Base-by-base conservation (phyloP, 495 filamentous ascomycete species). In the Geopyxis carbonaria region DNA sequence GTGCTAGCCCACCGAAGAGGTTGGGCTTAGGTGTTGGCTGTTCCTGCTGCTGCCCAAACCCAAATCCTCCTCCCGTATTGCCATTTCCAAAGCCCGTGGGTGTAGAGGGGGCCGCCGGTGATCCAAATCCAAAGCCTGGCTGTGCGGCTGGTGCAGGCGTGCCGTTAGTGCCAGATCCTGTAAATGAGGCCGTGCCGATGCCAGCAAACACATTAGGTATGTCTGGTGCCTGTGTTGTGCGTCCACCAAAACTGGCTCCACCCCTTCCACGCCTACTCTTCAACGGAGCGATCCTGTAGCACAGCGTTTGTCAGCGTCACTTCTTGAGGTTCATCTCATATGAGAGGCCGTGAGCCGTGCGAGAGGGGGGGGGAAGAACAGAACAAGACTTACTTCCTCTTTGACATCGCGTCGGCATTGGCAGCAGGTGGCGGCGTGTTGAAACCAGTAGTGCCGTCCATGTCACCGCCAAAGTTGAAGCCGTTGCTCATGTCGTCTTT, bases 121-220 rank as follows among this genome's bases (percentile, higher is more conserved):
- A 27, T 42, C 38, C 38, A 22, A 39, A 31, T 32, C 50, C 50
- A 16, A 53, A 53, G 22, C 42, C 10, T 4, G 47, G 39, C 23
- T 33, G 23, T 18, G 42, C 8, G 22, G 45, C 37, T 29, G 45
- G 28, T 29, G 50, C 9, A 11, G 27, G 39, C 9, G 25, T 31
- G 21, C 27, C 37, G 18, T 43, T 22, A 19, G 41, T 30, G 24
- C 49, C 49, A 32, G 50, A 21, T 8, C 51, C 50, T 39, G 49
- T 48, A 15, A 20, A 15, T n/a, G 22, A 29, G 3, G 39, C 25
- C 23, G 16, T 24, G 11, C 40, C 45, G 1, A 38, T 33, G 18
- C 13, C 24, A 13, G 50, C 50, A 29, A 54, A 54, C 23, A 54
- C 27, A 29, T 54, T 54, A 38, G 51, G 51, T 30, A 54, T n/a